Percentiles rank a stretch among this genome's conserved stretches.
Evolutionary conservation across 495 filamentous ascomycete species (phyloP).

Genomic region (Cercophora samala): DNA sequence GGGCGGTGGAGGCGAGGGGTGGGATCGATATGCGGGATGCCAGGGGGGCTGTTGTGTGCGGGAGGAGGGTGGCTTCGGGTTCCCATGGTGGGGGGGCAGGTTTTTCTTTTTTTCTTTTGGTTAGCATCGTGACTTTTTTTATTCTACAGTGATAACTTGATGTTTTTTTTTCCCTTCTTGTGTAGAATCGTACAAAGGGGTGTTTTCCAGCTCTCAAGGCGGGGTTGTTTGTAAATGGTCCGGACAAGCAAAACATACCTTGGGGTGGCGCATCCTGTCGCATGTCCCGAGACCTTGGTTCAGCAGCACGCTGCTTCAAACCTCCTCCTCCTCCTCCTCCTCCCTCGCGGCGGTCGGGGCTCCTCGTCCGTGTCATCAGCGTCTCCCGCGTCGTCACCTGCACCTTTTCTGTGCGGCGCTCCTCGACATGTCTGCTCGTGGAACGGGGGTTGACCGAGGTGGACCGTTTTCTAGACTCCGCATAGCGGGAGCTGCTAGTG

Average conservation of each 20-base stretch:
- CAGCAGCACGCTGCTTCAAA: constrained; percentile 44
- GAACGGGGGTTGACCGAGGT: constrained; percentile 44
- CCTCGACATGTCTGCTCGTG: constrained; percentile 40
- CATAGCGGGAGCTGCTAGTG: constrained; percentile 13
- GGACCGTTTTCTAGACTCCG: constrained; percentile 41
- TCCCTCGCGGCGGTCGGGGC: constrained; percentile 59
- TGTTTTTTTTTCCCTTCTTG: too few species aligned
- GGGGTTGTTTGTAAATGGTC: not conserved
- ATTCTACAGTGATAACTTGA: too few species aligned
- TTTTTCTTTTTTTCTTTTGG: constrained; percentile 21
- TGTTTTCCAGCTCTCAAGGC: too few species aligned
- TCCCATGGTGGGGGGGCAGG: constrained; percentile 56
- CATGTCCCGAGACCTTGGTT: constrained; percentile 44
- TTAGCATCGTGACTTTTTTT: constrained; percentile 17
- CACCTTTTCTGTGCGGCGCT: constrained; percentile 48
- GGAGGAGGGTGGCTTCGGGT: constrained; percentile 74
- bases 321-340: too few species aligned
- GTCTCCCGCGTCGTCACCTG: constrained; percentile 65
- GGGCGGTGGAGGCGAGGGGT: constrained; percentile 69
- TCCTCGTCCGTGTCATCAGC: constrained; percentile 58
- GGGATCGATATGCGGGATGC: constrained; percentile 83
- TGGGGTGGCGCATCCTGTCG: constrained; percentile 37
- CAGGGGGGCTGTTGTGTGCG: constrained; percentile 84
- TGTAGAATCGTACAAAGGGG: too few species aligned
- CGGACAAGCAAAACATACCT: constrained; percentile 24